A percentile compares a stretch with the other conserved stretches of the same genome.
phyloP scores from a whole-genome alignment of 1,139 yeast species.

The Kazachstania sp. region DNA sequence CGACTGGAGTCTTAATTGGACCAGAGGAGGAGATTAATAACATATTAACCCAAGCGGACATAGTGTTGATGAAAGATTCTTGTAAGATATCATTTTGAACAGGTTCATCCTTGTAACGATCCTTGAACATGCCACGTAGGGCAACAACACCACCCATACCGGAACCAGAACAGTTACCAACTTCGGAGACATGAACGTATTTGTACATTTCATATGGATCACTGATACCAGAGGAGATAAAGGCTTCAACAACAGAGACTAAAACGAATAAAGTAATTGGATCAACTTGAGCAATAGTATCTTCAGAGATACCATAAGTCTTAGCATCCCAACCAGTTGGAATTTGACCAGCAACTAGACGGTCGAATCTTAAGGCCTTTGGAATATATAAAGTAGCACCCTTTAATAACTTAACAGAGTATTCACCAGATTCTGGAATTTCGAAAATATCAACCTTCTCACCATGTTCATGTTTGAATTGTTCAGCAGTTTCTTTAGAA shows the following conservation, averaged over 20 bases:
- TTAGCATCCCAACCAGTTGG: conserved; percentile 98
- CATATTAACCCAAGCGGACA: conserved; percentile 99
- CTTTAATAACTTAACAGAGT: conserved; percentile 78
- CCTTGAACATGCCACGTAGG: conserved; percentile 94
- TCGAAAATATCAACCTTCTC: conserved; percentile 89
- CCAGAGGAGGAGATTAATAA: conserved; percentile 94
- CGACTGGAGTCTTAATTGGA: conserved; percentile 98
- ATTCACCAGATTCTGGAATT: conserved; percentile 84
- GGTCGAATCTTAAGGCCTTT: conserved; percentile 90
- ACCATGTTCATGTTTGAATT: conserved; percentile 88
- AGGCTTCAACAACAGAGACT: conserved; percentile 92
- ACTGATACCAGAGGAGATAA: conserved; percentile 86
- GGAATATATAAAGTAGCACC: conserved; percentile 91
- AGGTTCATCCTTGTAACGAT: conserved; percentile 82
- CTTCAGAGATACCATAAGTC: conserved; percentile 91
- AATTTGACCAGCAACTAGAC: conserved; percentile 97
- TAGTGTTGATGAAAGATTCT: conserved; percentile 96
- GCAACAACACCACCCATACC: conserved; percentile 99
- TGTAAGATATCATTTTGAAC: conserved; percentile 95
- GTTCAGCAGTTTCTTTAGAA: conserved; percentile 90
- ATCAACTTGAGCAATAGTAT: conserved; percentile 87
- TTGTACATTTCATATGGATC: conserved; percentile 98
- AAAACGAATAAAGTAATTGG: conserved; percentile 88
- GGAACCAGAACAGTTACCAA: conserved; percentile 98
- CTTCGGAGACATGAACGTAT: conserved; percentile 95